Evolutionary conservation across 1,139 yeast species (phyloP).

Genomic region (Lodderomyces jiufengensis): DNA sequence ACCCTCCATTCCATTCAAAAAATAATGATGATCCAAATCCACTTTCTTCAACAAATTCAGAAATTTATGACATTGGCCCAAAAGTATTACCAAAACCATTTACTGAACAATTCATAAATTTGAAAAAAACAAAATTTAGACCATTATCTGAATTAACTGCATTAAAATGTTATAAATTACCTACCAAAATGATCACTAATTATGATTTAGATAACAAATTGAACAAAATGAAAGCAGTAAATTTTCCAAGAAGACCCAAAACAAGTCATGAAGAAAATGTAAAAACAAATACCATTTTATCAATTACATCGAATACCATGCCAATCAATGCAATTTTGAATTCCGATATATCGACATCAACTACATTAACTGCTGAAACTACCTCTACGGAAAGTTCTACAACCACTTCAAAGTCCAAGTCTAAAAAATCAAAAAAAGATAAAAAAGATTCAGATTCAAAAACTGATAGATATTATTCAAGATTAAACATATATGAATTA

Average conservation of each 20-base stretch:
- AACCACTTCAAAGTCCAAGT: too few relatives aligned
- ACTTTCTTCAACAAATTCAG: conserved; percentile 5
- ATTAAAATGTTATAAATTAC: conserved; percentile 9
- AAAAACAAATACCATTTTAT: too few relatives aligned
- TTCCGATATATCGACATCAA: not conserved
- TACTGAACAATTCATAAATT: conserved; percentile 10
- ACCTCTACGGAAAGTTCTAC: too few relatives aligned
- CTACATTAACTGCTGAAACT: not conserved
- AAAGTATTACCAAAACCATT: conserved; percentile 15
- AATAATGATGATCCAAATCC: too few relatives aligned
- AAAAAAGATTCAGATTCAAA: conserved; percentile 1
- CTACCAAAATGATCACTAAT: conserved; percentile 8
- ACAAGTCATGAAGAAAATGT: conserved; percentile 4
- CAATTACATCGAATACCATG: too few relatives aligned
- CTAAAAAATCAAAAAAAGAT: not conserved
- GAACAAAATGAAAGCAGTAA: not conserved
- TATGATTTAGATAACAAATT: conserved; percentile 4
- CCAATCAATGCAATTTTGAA: conserved; percentile 4
- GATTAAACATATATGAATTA: conserved; percentile 28
- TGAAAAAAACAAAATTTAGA: conserved; percentile 9
- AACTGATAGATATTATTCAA: conserved; percentile 22
- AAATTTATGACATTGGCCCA: conserved; percentile 13
- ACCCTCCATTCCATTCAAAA: not conserved
- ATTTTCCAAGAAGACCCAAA: conserved; percentile 10
- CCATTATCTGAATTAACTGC: conserved; percentile 10